Base-by-base conservation (phyloP, 2,329 filamentous ascomycete genomes). In the Ophiognomonia clavigignenti-juglandacearum region DNA sequence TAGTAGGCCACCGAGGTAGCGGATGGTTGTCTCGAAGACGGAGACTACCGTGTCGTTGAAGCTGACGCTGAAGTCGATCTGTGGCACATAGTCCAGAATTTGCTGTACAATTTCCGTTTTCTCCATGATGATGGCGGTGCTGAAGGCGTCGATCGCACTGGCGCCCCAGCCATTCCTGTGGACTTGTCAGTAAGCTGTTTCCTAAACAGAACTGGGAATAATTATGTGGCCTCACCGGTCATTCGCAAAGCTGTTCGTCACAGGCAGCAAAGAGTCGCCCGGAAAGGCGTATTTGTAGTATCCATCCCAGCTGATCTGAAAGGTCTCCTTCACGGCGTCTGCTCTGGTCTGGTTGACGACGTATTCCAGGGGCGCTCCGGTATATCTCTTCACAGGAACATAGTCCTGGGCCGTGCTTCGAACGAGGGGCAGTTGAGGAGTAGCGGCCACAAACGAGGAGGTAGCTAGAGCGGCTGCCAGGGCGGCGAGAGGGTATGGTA, bases 11-110 rank as follows among this genome's bases (percentile, higher is more conserved):
- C 80, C 90, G 1, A 96, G 69, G 58, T 95, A 95, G 23, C 90
- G 83, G 59, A 96, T 95, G 0, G 88, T 96, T 0, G 88, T 95
- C 66, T 96, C 90, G 58, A 96, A 96, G 7, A 96, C 66, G 31
- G 85, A 92, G 40, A 95, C 81, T 9, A 72, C 65, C 2, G 72
- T 64, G 35, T 75, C 75, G 27, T 52, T 37, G 20, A 39, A 52
- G 39, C 50, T 52, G 20, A 49, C 42, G 20, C 50, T 52, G 59
- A 88, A 95, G 64, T 95, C 72, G 58, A 95, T 84, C 0, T 67
- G 77, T 0, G 80, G 75, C 38, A 95, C 77, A 60, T 83, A 83
- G 6, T 84, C 71, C 18, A 95, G 65, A 53, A 95, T 90, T 44
- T 82, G 71, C 35, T 82, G 69, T 13, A 93, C 82, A 20, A 87